A percentile compares a stretch with the other conserved stretches of the same genome.
Evolutionary conservation across 169 alveolate genomes (phyloP).

Genomic region (Eimeria acervulina): DNA sequence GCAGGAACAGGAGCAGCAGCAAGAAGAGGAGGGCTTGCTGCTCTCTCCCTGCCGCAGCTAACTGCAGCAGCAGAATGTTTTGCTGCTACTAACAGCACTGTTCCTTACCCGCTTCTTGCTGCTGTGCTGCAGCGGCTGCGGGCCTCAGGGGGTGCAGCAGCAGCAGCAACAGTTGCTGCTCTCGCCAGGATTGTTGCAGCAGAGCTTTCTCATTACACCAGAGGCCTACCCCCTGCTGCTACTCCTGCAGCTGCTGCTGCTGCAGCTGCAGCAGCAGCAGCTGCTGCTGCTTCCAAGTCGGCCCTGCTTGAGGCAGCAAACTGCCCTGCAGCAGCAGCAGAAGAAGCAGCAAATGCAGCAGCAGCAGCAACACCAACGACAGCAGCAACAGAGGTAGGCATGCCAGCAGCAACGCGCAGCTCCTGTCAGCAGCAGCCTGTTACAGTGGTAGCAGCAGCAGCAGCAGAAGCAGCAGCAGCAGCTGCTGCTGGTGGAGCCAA

Average conservation of each 20-base stretch:
- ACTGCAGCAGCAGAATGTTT: conserved; percentile 12
- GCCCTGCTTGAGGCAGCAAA: neutral
- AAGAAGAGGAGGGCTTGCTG: conserved; percentile 14
- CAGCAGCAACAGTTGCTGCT: conserved; percentile 33
- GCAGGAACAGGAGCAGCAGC: conserved; percentile 14
- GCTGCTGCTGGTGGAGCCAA: conserved; percentile 32
- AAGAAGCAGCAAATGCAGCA: neutral
- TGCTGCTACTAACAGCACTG: neutral
- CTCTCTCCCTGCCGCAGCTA: conserved; percentile 58
- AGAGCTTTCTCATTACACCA: neutral
- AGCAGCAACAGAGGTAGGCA: neutral
- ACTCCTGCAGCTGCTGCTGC: conserved; percentile 20
- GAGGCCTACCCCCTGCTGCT: neutral
- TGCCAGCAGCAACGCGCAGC: neutral
- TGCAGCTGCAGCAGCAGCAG: conserved; percentile 15
- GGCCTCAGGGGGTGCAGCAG: conserved; percentile 63
- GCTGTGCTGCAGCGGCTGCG: conserved; percentile 57
- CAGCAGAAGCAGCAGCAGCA: conserved; percentile 21
- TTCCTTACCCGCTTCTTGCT: conserved; percentile 38
- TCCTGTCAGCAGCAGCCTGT: neutral
- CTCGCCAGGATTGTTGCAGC: conserved; percentile 19
- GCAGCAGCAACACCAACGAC: neutral
- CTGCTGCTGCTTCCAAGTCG: neutral
- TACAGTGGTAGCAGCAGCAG: conserved; percentile 9
- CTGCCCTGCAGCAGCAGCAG: neutral